phyloP scores from a whole-genome alignment of 2,329 filamentous ascomycete species.

The Fusarium vanettenii region DNA sequence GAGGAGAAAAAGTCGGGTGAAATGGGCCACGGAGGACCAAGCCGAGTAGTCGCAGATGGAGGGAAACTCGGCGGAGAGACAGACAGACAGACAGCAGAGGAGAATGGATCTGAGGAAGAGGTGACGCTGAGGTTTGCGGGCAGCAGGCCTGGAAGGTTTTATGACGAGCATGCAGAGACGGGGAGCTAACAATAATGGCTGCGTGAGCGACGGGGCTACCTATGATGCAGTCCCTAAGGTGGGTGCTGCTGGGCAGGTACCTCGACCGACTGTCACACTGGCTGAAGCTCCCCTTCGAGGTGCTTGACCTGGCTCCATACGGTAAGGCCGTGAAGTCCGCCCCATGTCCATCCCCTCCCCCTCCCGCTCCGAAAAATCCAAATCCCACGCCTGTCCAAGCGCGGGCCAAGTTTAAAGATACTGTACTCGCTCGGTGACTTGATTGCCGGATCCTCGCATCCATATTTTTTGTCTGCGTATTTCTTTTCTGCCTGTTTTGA shows the following conservation, averaged over 20 bases:
- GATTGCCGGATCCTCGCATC: slow-evolving; percentile 8
- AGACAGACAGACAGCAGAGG: slow-evolving; percentile 13
- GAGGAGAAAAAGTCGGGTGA: slow-evolving; percentile 2
- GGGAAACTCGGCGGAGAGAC: slow-evolving; percentile 11
- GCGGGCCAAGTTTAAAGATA: background rate
- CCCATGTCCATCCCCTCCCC: background rate
- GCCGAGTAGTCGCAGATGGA: slow-evolving; percentile 15
- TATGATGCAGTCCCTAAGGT: slow-evolving; percentile 43
- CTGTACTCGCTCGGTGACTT: slow-evolving; percentile 9
- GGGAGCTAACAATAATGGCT: slow-evolving; percentile 39
- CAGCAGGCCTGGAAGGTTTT: slow-evolving; percentile 44
- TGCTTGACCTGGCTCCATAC: slow-evolving; percentile 23
- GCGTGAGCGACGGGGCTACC: slow-evolving; percentile 44
- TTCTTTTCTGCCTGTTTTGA: slow-evolving; percentile 23
- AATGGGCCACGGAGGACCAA: slow-evolving; percentile 20
- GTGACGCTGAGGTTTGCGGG: slow-evolving; percentile 37
- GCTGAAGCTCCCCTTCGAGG: slow-evolving; percentile 17
- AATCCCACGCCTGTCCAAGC: slow-evolving; percentile 1
- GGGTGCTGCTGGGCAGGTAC: slow-evolving; percentile 12
- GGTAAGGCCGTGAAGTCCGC: slow-evolving; percentile 13
- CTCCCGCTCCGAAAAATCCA: background rate
- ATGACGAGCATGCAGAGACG: slow-evolving; percentile 43
- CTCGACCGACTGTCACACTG: background rate
- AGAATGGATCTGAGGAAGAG: slow-evolving; percentile 35
- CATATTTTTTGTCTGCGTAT: background rate